Evolutionary conservation across 1,284 basidiomycete species (phyloP).

Genomic region (Puccinia novopanici): DNA sequence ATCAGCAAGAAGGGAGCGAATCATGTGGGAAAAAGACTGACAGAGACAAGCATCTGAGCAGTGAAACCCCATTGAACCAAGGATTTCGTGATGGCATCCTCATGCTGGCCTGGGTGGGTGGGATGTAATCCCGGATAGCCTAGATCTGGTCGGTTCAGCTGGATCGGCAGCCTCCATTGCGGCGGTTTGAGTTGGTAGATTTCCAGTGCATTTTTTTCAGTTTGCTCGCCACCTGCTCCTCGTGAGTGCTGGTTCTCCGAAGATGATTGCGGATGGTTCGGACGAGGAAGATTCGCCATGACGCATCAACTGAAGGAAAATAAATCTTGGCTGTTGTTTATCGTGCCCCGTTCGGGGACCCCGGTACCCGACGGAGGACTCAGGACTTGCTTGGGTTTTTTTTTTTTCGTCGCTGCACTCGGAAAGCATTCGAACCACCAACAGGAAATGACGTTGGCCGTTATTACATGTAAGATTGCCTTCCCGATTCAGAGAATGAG

Average conservation of each 20-base stretch:
- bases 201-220: background rate
- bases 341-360: background rate
- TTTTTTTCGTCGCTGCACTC: no score
- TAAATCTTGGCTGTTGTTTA: no score
- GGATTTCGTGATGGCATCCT: conserved; percentile 75
- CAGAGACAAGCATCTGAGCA: conserved; percentile 67
- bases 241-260: background rate
- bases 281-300: conserved; percentile 21
- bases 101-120: conserved; percentile 76
- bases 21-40: conserved; percentile 61
- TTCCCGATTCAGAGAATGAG: background rate
- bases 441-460: no score
- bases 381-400: no score
- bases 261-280: conserved; percentile 1
- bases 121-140: conserved; percentile 85
- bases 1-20: background rate
- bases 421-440: no score
- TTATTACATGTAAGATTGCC: no score
- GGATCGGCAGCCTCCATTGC: conserved; percentile 47
- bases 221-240: background rate
- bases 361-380: background rate
- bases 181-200: conserved; percentile 43
- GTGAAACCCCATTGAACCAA: conserved; percentile 79
- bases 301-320: background rate
- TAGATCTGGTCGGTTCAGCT: conserved; percentile 45